Evolutionary conservation across 768 basidiomycete genomes (phyloP).

Genomic region (Pisolithus marmoratus): DNA sequence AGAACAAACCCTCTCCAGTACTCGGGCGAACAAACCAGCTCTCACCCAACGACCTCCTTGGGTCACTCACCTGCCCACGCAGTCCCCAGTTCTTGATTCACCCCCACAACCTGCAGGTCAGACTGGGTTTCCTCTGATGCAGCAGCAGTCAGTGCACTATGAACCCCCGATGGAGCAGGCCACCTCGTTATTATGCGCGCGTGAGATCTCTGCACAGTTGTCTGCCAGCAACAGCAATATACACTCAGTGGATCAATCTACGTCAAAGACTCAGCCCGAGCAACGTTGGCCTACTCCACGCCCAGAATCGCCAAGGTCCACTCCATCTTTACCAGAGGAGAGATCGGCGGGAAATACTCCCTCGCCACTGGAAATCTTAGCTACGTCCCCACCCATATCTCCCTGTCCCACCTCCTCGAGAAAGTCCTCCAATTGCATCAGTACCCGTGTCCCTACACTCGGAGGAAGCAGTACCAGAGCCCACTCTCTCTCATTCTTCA

Average conservation of each 20-base stretch:
- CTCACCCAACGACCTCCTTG: not conserved
- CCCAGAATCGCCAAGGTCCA: too few species aligned
- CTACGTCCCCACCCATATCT: not conserved
- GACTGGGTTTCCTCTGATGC: not conserved
- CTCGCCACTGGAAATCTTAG: not conserved
- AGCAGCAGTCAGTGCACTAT: not conserved
- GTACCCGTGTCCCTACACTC: not conserved
- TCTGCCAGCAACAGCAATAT: not conserved
- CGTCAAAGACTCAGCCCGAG: not conserved
- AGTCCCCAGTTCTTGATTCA: too few species aligned
- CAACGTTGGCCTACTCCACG: too few species aligned
- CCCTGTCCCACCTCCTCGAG: conserved; percentile 3
- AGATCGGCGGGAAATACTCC: not conserved
- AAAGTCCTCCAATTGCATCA: not conserved
- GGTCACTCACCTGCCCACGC: not conserved
- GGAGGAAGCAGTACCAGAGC: not conserved
- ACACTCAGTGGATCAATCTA: not conserved
- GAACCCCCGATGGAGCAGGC: not conserved
- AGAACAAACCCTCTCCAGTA: not conserved
- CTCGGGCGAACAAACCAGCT: not conserved
- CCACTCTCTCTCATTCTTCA: not conserved
- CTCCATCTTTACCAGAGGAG: not conserved
- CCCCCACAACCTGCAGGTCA: not conserved
- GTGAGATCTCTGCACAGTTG: not conserved
- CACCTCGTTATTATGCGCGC: not conserved